Conservation (phyloP, 1,139 yeast genomes). For the Spathaspora sp. region DNA sequence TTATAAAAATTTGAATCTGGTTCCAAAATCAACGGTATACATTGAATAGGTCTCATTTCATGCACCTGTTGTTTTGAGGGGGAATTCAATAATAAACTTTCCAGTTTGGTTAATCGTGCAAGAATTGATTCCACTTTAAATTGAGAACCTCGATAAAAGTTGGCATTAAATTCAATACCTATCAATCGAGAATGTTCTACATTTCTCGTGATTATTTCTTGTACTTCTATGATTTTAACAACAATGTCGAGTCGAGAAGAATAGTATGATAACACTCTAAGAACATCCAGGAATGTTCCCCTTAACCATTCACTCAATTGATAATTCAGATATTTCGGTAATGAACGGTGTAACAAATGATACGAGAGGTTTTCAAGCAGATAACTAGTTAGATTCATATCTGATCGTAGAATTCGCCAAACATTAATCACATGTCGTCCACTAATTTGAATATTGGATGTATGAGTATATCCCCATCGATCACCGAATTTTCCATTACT, state of each 20-base stretch:
- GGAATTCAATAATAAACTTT: slow-evolving; percentile 69
- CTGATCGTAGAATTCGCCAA: slow-evolving; percentile 75
- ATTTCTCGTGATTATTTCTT: slow-evolving; percentile 68
- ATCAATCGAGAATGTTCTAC: slow-evolving; percentile 83
- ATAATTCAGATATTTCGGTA: slow-evolving; percentile 61
- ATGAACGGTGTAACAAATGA: slow-evolving; percentile 61
- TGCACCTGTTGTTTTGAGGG: slow-evolving; percentile 84
- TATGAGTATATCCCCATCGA: slow-evolving; percentile 81
- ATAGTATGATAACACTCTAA: slow-evolving; percentile 52
- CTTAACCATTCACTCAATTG: slow-evolving; percentile 54
- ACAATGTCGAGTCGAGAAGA: slow-evolving; percentile 46
- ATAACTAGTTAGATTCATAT: slow-evolving; percentile 63
- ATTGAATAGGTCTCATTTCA: slow-evolving; percentile 81
- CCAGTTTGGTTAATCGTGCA: slow-evolving; percentile 70
- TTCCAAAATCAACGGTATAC: slow-evolving; percentile 89
- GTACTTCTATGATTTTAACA: slow-evolving; percentile 52
- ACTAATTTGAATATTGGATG: slow-evolving; percentile 62
- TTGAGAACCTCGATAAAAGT: slow-evolving; percentile 88
- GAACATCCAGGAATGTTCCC: slow-evolving; percentile 22
- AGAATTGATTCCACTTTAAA: slow-evolving; percentile 87
- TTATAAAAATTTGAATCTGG: slow-evolving; percentile 84
- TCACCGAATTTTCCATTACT: slow-evolving; percentile 61
- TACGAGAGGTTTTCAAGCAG: slow-evolving; percentile 75
- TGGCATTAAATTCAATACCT: slow-evolving; percentile 89
- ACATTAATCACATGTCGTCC: slow-evolving; percentile 85